Percentiles rank a stretch among this genome's conserved stretches.
These are phyloP conservation scores for Claviceps quebecensis DNA, from an alignment of 2,329 filamentous ascomycete genomes.

Conservation along the genomic window DNA sequence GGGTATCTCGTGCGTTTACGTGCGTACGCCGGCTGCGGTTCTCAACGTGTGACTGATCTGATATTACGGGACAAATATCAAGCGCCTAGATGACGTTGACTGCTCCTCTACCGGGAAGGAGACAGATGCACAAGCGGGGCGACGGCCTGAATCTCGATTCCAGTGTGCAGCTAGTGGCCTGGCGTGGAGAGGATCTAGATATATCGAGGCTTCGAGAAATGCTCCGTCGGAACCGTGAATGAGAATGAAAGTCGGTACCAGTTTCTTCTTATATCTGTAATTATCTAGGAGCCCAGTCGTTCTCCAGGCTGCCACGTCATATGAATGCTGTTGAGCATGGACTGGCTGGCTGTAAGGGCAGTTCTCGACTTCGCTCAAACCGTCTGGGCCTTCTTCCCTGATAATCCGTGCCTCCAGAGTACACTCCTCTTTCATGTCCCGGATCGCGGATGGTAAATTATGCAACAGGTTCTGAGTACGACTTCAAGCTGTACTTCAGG, in stretches of 20 bases:
- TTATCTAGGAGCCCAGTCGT: background rate
- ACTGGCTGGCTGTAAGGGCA: conserved; percentile 7
- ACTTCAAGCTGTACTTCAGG: background rate
- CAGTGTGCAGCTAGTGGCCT: background rate
- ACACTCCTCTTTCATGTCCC: background rate
- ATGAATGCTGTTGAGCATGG: background rate
- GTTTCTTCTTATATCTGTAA: background rate
- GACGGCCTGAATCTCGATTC: background rate
- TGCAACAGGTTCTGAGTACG: background rate
- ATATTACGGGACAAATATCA: background rate
- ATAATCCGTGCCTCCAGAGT: conserved; percentile 1
- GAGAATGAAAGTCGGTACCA: background rate
- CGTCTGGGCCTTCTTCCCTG: background rate
- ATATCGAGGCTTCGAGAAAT: background rate
- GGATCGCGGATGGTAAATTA: background rate
- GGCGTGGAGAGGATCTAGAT: background rate
- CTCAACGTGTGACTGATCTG: background rate
- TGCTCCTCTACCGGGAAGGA: background rate
- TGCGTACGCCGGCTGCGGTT: background rate
- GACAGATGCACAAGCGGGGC: background rate
- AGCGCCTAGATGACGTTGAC: background rate
- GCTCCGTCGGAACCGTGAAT: background rate
- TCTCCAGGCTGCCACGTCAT: background rate
- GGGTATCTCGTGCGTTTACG: conserved; percentile 21
- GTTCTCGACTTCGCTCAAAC: conserved; percentile 3